These are phyloP conservation scores for Phytophthora capsici DNA, from an alignment of 352 stramenopile species.

Conservation along the genomic window DNA sequence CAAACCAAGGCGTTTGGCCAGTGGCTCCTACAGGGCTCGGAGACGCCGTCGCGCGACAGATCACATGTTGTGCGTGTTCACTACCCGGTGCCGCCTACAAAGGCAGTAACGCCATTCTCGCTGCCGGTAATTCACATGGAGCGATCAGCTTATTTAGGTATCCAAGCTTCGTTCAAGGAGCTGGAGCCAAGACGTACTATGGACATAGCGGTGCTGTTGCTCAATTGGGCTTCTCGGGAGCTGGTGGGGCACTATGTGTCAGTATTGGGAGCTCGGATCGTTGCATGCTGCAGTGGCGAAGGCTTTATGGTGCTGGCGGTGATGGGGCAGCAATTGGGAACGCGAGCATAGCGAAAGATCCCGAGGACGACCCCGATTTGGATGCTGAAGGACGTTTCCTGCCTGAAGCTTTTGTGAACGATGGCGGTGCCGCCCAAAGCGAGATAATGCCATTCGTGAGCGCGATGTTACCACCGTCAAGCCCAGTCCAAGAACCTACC, in stretches of 20 bases:
- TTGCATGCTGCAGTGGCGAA: constrained; percentile 77
- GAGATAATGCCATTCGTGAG: constrained; percentile 77
- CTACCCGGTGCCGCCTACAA: constrained; percentile 30
- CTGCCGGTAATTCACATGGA: constrained; percentile 60
- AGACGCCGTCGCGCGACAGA: constrained; percentile 29
- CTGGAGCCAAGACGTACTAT: constrained; percentile 65
- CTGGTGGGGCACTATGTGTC: constrained; percentile 52
- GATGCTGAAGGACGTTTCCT: constrained; percentile 61
- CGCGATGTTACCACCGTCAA: constrained; percentile 62
- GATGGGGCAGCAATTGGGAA: constrained; percentile 15
- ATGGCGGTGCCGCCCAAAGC: constrained; percentile 36
- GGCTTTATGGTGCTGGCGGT: constrained; percentile 35
- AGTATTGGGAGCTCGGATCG: constrained; percentile 66
- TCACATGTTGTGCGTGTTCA: constrained; percentile 59
- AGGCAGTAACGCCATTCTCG: constrained; percentile 43
- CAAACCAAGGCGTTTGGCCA: constrained; percentile 72
- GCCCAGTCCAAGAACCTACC: constrained; percentile 38
- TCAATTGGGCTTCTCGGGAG: constrained; percentile 52
- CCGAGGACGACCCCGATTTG: constrained; percentile 62
- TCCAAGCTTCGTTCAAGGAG: constrained; percentile 60
- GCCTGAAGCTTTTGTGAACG: constrained; percentile 63
- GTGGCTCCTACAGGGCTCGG: constrained; percentile 30
- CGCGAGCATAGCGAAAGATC: constrained; percentile 49
- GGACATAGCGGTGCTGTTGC: constrained; percentile 61
- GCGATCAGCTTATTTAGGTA: constrained; percentile 64